Base-by-base conservation (phyloP, 2,329 filamentous ascomycete species). In the Penicillium sp. region DNA sequence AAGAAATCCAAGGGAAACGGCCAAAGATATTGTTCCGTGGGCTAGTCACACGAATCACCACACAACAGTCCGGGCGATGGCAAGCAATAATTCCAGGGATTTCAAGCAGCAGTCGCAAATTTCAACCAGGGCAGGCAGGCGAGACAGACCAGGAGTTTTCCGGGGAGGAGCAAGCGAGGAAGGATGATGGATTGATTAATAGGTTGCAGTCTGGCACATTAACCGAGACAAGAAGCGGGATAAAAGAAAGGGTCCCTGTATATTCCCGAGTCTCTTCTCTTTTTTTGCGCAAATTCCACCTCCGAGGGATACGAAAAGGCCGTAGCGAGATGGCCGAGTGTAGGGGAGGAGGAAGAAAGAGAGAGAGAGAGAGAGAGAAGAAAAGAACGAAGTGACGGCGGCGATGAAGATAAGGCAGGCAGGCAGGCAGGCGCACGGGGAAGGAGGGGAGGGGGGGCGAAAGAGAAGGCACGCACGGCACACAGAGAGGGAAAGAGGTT, bases 401-500 rank as follows among this genome's bases (percentile, higher is more conserved):
- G 63, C 64, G 61, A 63, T 65, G 63, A 60, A 64, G 60, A 58
- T 53, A 64, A 66, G 66, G 63, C 61, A 65, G 62, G 63, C 65
- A 59, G 54, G 54, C 62, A 65, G 30, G 30, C 30, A 35, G 30
- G 30, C 62, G 63, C 62, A 48, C 48, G 61, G 47, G 62, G 59
- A 58, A 58, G 59, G 60, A 60, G 59, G 53, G 60, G 64, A 63
- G 62, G 62, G 60, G 63, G 62, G 67, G 24, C 56, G 61, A 66
- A 67, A 66, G 66, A 67, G 67, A 68, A 68, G 67, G 67, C 63
- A 63, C 43, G 55, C n/a, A n/a, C n/a, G n/a, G n/a, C n/a, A n/a
- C n/a, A n/a, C n/a, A 66, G n/a, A n/a, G n/a, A n/a, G n/a, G 55
- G 51, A 59, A 60, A 33, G 59, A 57, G 45, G 59, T 52, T 64